phyloP scores from a whole-genome alignment of 805 yeast species.

The Kluyveromyces nonfermentans region DNA sequence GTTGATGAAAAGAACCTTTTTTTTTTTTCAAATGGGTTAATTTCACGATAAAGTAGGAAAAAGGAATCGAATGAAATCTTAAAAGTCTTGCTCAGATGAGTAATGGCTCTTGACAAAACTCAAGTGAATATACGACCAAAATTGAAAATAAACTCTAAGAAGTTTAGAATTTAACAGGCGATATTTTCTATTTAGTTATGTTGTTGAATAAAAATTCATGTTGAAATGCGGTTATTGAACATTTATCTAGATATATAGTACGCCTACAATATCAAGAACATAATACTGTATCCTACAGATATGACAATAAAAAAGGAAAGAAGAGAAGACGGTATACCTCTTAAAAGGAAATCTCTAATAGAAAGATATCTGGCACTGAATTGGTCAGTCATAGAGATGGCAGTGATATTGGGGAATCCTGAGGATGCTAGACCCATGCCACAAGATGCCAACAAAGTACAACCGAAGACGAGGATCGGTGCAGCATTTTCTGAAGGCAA shows the following conservation, averaged over 20 bases:
- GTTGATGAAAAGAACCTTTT: not conserved
- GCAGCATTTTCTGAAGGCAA: slow-evolving; percentile 66
- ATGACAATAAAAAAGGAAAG: slow-evolving; percentile 64
- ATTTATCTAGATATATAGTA: not conserved
- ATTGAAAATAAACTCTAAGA: no score
- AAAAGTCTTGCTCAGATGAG: not conserved
- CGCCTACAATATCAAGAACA: slow-evolving; percentile 35
- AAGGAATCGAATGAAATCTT: not conserved
- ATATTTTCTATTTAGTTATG: no score
- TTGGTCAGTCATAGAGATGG: slow-evolving; percentile 87
- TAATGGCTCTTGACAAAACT: not conserved
- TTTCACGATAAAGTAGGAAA: no score
- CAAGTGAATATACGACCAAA: no score
- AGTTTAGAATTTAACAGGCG: no score
- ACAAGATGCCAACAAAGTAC: slow-evolving; percentile 67
- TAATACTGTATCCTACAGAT: slow-evolving; percentile 72
- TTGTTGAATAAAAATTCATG: no score
- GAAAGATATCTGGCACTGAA: slow-evolving; percentile 81
- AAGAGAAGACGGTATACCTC: slow-evolving; percentile 85
- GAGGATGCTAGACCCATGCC: slow-evolving; percentile 98
- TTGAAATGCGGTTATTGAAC: not conserved
- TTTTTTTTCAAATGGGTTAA: not conserved
- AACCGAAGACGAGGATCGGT: slow-evolving; percentile 32
- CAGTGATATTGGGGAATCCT: slow-evolving; percentile 98
- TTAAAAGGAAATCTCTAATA: slow-evolving; percentile 71